Conservation (phyloP, 2,329 filamentous ascomycete genomes). For the Talaromyces amestolkiae region DNA sequence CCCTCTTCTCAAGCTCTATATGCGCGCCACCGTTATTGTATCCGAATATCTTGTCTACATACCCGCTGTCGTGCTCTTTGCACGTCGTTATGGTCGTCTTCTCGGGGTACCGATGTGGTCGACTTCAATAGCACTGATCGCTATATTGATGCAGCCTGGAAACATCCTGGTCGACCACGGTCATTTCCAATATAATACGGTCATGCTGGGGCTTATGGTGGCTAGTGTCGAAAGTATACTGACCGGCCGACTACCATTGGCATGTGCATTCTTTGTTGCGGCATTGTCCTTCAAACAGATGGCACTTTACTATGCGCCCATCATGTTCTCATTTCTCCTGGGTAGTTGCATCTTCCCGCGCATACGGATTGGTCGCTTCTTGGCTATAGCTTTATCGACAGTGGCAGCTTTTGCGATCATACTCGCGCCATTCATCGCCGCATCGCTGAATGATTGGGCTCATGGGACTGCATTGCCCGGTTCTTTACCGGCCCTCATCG, state of each 20-base stretch:
- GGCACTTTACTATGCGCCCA: conserved; percentile 94
- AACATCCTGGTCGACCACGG: conserved; percentile 92
- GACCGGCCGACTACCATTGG: conserved; percentile 80
- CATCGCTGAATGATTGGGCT: conserved; percentile 66
- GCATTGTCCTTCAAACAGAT: conserved; percentile 99
- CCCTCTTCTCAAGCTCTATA: conserved; percentile 81
- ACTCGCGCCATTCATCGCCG: conserved; percentile 70
- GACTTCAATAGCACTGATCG: conserved; percentile 77
- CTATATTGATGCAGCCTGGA: conserved; percentile 86
- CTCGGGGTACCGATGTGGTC: conserved; percentile 79
- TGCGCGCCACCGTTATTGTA: conserved; percentile 86
- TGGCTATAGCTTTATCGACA: conserved; percentile 74
- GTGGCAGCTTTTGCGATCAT: conserved; percentile 70
- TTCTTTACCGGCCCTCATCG: conserved; percentile 61
- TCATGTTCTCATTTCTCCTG: conserved; percentile 86
- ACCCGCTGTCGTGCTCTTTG: conserved; percentile 80
- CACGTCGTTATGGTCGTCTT: conserved; percentile 73
- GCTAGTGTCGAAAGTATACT: conserved; percentile 86
- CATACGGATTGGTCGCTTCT: conserved; percentile 64
- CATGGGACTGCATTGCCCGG: conserved; percentile 62
- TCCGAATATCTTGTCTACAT: conserved; percentile 91
- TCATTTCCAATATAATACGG: conserved; percentile 97
- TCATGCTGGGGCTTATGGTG: conserved; percentile 90
- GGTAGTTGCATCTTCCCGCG: conserved; percentile 79
- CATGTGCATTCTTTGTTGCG: conserved; percentile 87